These are phyloP conservation scores for Epichloe gansuensis DNA, from an alignment of 2,329 filamentous ascomycete genomes.

Conservation along the genomic window DNA sequence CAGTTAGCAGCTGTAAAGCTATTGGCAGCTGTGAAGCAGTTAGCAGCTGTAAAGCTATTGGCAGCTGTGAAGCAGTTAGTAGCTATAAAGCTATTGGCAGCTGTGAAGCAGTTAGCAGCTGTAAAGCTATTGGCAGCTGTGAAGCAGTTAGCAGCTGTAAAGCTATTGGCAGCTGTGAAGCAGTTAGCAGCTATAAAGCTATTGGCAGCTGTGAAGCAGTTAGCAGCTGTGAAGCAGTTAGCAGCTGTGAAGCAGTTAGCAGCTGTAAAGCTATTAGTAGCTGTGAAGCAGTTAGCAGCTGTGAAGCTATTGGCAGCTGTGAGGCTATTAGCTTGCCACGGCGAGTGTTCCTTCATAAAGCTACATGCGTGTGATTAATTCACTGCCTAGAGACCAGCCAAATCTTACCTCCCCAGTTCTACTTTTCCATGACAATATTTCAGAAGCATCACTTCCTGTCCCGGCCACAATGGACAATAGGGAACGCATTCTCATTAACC, in stretches of 20 bases:
- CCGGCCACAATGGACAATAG: slow-evolving; percentile 12
- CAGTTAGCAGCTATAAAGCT: neutral
- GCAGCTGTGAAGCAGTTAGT: too few relatives aligned
- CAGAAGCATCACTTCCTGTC: neutral
- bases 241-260: neutral
- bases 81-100: too few relatives aligned
- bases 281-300: too few relatives aligned
- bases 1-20: neutral
- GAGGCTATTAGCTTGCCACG: too few relatives aligned
- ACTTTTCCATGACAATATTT: neutral
- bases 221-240: neutral
- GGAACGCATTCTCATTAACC: slow-evolving; percentile 8
- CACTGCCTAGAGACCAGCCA: neutral
- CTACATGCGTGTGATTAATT: too few relatives aligned
- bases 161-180: too few relatives aligned
- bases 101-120: neutral
- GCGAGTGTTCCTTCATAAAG: too few relatives aligned
- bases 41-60: neutral
- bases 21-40: neutral
- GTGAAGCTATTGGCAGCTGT: too few relatives aligned
- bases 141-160: too few relatives aligned
- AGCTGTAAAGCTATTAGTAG: neutral
- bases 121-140: neutral
- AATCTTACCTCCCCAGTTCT: neutral
- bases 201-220: neutral